A percentile compares a stretch with the other conserved stretches of the same genome.
These are phyloP conservation scores for Tricharina praecox DNA, from an alignment of 495 filamentous ascomycete genomes.

Conservation along the genomic window DNA sequence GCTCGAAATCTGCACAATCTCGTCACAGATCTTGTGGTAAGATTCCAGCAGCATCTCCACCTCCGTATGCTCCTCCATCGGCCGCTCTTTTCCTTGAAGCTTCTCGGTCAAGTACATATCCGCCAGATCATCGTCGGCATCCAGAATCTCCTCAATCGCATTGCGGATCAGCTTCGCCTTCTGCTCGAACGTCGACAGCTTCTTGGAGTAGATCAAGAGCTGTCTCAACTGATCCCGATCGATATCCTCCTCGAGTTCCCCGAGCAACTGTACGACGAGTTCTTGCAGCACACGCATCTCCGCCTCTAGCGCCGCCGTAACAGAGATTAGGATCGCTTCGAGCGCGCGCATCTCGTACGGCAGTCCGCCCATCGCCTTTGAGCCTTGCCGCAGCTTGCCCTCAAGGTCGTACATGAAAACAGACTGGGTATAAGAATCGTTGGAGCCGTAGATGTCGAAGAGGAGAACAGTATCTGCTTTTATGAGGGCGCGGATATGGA, in stretches of 20 bases:
- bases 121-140: constrained; percentile 89
- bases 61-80: constrained; percentile 84
- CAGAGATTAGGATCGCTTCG: constrained; percentile 64
- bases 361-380: constrained; percentile 35
- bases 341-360: constrained; percentile 61
- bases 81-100: constrained; percentile 49
- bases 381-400: constrained; percentile 42
- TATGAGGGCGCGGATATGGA: constrained; percentile 85
- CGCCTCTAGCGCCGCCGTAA: constrained; percentile 72
- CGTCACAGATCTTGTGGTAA: constrained; percentile 93
- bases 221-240: constrained; percentile 84
- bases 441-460: constrained; percentile 90
- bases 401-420: constrained; percentile 87
- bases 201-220: constrained; percentile 82
- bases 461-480: constrained; percentile 85
- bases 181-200: constrained; percentile 90
- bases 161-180: constrained; percentile 89
- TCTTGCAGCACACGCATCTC: constrained; percentile 88
- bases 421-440: constrained; percentile 84
- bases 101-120: constrained; percentile 92
- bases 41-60: constrained; percentile 93
- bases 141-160: constrained; percentile 87
- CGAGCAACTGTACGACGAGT: constrained; percentile 72
- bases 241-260: constrained; percentile 90
- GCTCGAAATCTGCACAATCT: constrained; percentile 87